These are phyloP conservation scores for Gorgonomyces haynaldii DNA, from an alignment of 192 early-diverging fungal species.

Conservation along the genomic window DNA sequence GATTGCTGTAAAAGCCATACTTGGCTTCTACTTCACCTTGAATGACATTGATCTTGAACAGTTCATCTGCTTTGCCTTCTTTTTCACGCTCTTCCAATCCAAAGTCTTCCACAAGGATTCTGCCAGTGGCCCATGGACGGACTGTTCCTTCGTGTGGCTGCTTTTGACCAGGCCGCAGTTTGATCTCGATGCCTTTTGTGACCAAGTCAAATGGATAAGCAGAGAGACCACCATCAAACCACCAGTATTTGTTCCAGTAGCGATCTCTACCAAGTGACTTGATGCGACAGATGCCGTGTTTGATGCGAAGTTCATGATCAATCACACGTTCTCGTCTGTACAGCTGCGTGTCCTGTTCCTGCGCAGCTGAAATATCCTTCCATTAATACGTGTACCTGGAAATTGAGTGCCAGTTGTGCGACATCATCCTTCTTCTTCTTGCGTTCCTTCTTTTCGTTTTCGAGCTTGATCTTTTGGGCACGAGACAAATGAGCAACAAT, in stretches of 20 bases:
- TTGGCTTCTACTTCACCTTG: constrained; percentile 9
- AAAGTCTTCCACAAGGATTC: constrained; percentile 39
- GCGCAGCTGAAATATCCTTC: too few species aligned
- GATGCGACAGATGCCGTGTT: constrained; percentile 53
- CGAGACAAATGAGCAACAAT: not conserved
- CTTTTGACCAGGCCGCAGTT: not conserved
- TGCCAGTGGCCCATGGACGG: constrained; percentile 16
- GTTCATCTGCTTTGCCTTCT: not conserved
- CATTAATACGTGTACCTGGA: constrained; percentile 31
- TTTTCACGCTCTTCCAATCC: constrained; percentile 15
- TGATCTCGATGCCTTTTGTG: constrained; percentile 16
- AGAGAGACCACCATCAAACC: constrained; percentile 69
- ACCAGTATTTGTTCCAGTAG: constrained; percentile 81
- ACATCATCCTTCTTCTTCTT: constrained; percentile 27
- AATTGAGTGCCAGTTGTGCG: constrained; percentile 16
- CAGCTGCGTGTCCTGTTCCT: constrained; percentile 39
- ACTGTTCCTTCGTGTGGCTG: constrained; percentile 2
- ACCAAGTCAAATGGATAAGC: constrained; percentile 26
- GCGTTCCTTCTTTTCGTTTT: constrained; percentile 33
- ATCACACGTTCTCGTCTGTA: constrained; percentile 49
- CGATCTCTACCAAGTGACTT: constrained; percentile 71
- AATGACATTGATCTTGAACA: constrained; percentile 22
- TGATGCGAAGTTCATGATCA: constrained; percentile 54
- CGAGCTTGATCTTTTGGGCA: constrained; percentile 13
- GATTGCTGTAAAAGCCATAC: constrained; percentile 40